These are phyloP conservation scores for Fusarium nygamai DNA, from an alignment of 2,329 filamentous ascomycete species.

Conservation along the genomic window DNA sequence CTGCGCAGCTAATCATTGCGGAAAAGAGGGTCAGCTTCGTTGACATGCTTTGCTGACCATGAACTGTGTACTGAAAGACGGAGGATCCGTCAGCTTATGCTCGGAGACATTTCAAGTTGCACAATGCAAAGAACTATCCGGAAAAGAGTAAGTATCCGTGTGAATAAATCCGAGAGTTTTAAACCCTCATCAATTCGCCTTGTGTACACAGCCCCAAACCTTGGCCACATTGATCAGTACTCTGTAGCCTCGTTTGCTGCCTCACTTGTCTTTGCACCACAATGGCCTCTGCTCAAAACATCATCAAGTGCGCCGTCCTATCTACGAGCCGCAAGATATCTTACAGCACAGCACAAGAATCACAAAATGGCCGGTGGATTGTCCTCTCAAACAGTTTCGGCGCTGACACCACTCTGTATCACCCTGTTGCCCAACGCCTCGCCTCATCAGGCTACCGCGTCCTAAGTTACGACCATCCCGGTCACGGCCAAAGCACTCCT, in stretches of 20 bases:
- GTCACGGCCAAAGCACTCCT: neutral
- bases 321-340: neutral
- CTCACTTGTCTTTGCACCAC: too few relatives aligned
- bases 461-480: slow-evolving; percentile 6
- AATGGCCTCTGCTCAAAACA: neutral
- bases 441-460: neutral
- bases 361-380: neutral
- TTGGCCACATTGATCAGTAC: neutral
- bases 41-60: neutral
- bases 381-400: slow-evolving; percentile 1
- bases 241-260: neutral
- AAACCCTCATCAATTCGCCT: neutral
- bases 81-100: neutral
- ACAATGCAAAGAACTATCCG: neutral
- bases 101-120: neutral
- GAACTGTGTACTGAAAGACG: too few relatives aligned
- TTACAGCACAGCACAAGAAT: neutral
- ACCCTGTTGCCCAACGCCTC: neutral
- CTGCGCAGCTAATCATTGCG: neutral
- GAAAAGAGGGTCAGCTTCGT: neutral
- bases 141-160: neutral
- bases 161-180: rapidly evolving
- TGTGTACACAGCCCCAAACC: too few relatives aligned
- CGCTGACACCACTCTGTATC: neutral
- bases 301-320: neutral